A percentile compares a stretch with the other conserved stretches of the same genome.
Conservation (phyloP, 345 rosid species). For the Salix dunnii region DNA sequence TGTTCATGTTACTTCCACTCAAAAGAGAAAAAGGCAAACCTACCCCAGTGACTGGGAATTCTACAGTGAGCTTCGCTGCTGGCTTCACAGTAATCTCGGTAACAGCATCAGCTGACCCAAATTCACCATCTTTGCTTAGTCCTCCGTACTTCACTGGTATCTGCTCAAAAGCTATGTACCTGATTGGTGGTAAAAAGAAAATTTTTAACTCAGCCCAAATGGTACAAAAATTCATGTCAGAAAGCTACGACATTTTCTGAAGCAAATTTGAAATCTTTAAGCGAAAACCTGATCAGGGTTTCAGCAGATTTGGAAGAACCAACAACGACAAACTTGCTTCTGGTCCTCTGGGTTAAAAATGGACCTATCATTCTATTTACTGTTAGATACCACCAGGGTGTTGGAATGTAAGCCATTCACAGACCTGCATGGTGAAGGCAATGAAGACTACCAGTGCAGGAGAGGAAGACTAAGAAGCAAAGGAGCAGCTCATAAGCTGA, state of each 20-base stretch:
- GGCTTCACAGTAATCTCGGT: slow-evolving; percentile 27
- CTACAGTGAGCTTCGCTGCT: slow-evolving; percentile 27
- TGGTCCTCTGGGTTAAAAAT: slow-evolving; percentile 32
- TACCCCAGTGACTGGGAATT: slow-evolving; percentile 31
- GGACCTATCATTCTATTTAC: slow-evolving; percentile 29
- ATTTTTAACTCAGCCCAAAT: neutral
- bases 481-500: too few relatives aligned
- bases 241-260: neutral
- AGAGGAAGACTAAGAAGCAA: too few relatives aligned
- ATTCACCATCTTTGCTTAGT: slow-evolving; percentile 23
- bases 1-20: neutral
- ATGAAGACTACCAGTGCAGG: too few relatives aligned
- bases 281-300: slow-evolving; percentile 19
- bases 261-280: neutral
- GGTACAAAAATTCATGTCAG: neutral
- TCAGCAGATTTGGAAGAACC: slow-evolving; percentile 28
- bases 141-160: slow-evolving; percentile 33
- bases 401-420: too few relatives aligned
- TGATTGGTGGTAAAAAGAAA: neutral
- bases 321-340: slow-evolving; percentile 27
- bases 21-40: neutral
- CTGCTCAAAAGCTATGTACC: slow-evolving; percentile 23
- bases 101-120: slow-evolving; percentile 22
- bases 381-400: slow-evolving; percentile 31
- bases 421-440: too few relatives aligned